phyloP scores from a whole-genome alignment of 192 early-diverging fungal species.

The Backusella macrospora region DNA sequence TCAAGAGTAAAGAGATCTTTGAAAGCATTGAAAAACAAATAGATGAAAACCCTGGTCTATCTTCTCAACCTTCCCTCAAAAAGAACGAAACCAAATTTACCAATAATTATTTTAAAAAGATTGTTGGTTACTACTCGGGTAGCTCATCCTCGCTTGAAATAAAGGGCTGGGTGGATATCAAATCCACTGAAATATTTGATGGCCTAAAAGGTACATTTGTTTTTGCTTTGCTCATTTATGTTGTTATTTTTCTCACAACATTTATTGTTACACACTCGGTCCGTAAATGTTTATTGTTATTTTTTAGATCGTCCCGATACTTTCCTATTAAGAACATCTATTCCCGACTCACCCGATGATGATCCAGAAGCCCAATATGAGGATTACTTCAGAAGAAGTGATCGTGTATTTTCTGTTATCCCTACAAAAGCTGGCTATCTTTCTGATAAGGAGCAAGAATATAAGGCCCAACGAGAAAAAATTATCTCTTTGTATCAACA shows the following conservation, averaged over 20 bases:
- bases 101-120: not conserved
- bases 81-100: too few relatives aligned
- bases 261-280: conserved; percentile 8
- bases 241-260: not conserved
- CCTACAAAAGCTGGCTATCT: not conserved
- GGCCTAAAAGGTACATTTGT: conserved; percentile 22
- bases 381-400: conserved; percentile 20
- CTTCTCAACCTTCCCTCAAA: too few relatives aligned
- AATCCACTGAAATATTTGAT: conserved; percentile 2
- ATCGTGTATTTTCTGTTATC: conserved; percentile 11
- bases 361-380: not conserved
- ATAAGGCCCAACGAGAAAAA: not conserved
- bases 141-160: not conserved
- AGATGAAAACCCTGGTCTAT: too few relatives aligned
- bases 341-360: not conserved
- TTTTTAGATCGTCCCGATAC: conserved; percentile 15
- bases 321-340: conserved; percentile 17
- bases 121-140: not conserved
- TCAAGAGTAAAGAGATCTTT: not conserved
- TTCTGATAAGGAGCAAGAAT: not conserved
- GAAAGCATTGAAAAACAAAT: not conserved
- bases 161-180: conserved; percentile 24
- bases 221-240: not conserved
- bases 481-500: conserved; percentile 3
- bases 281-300: not conserved